Percentiles rank a stretch among this genome's conserved stretches.
These are phyloP conservation scores for Pseudophaeomoniella oleicola DNA, from an alignment of 2,329 filamentous ascomycete genomes.

Conservation along the genomic window DNA sequence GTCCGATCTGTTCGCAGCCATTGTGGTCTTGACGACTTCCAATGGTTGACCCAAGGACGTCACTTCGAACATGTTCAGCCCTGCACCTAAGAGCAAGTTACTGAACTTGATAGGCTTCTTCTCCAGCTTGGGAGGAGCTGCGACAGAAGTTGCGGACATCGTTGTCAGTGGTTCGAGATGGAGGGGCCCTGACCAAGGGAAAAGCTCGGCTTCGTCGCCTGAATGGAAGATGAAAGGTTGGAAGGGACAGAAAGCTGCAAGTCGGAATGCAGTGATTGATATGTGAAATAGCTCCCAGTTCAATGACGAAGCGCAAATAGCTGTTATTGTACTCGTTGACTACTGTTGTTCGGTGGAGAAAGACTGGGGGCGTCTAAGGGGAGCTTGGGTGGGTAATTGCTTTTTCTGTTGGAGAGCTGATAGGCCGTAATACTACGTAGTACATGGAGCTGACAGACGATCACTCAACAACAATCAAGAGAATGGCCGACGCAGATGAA, in stretches of 20 bases:
- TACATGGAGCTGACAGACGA: too few relatives aligned
- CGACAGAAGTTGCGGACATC: conserved; percentile 45
- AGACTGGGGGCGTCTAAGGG: too few relatives aligned
- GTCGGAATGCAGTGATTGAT: too few relatives aligned
- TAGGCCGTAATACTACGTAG: too few relatives aligned
- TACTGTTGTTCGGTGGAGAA: too few relatives aligned
- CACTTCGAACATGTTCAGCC: conserved; percentile 89
- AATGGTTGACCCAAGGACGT: conserved; percentile 66
- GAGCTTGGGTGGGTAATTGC: too few relatives aligned
- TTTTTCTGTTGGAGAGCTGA: too few relatives aligned
- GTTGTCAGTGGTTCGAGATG: conserved; percentile 36
- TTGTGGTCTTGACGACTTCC: conserved; percentile 98
- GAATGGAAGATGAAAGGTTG: conserved; percentile 1
- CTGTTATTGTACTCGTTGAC: too few relatives aligned
- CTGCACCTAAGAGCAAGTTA: conserved; percentile 87
- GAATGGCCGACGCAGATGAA: too few relatives aligned
- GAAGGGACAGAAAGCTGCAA: not conserved
- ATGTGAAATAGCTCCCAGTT: too few relatives aligned
- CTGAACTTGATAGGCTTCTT: conserved; percentile 99
- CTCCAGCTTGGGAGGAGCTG: conserved; percentile 45
- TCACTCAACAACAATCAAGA: too few relatives aligned
- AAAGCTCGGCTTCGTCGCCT: conserved; percentile 36
- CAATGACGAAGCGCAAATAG: too few relatives aligned
- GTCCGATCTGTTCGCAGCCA: conserved; percentile 91
- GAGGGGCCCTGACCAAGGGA: conserved; percentile 98